A percentile compares a stretch with the other conserved stretches of the same genome.
These are phyloP conservation scores for Rosa persica DNA, from an alignment of 306 rosid species.

Conservation along the genomic window DNA sequence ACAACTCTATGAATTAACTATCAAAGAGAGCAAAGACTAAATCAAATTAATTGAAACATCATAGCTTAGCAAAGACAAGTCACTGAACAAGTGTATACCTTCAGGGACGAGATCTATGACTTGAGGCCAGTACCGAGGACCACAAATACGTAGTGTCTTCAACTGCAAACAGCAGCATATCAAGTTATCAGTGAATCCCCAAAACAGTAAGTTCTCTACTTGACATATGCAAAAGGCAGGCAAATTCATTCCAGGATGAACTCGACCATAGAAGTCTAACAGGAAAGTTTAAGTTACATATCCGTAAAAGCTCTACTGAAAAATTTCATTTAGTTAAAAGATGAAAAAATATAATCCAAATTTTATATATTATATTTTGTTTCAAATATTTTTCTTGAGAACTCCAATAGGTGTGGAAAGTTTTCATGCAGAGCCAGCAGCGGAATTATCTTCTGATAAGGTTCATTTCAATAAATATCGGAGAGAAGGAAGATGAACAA, in stretches of 20 bases:
- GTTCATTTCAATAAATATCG: neutral
- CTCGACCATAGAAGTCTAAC: neutral
- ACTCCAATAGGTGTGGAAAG: neutral
- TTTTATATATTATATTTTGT: too few species aligned
- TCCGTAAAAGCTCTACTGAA: neutral
- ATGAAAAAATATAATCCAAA: neutral
- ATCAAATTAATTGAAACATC: neutral
- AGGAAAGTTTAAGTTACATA: neutral
- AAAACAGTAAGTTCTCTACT: conserved; percentile 20
- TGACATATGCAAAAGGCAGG: conserved; percentile 10
- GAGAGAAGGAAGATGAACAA: neutral
- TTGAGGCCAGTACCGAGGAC: conserved; percentile 98
- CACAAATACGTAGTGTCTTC: conserved; percentile 79
- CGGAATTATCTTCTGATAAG: neutral
- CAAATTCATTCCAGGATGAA: conserved; percentile 27
- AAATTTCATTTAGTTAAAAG: too few species aligned
- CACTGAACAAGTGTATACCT: conserved; percentile 45
- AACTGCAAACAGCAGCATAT: conserved; percentile 52
- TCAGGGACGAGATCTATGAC: conserved; percentile 73
- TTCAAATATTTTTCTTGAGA: neutral
- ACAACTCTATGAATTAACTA: conserved; percentile 16
- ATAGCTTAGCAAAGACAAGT: conserved; percentile 5
- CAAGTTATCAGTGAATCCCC: conserved; percentile 25
- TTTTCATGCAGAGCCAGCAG: neutral
- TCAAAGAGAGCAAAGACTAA: conserved; percentile 15